Conservation (phyloP, 1,284 basidiomycete species). For the Crepidotus sp. region DNA sequence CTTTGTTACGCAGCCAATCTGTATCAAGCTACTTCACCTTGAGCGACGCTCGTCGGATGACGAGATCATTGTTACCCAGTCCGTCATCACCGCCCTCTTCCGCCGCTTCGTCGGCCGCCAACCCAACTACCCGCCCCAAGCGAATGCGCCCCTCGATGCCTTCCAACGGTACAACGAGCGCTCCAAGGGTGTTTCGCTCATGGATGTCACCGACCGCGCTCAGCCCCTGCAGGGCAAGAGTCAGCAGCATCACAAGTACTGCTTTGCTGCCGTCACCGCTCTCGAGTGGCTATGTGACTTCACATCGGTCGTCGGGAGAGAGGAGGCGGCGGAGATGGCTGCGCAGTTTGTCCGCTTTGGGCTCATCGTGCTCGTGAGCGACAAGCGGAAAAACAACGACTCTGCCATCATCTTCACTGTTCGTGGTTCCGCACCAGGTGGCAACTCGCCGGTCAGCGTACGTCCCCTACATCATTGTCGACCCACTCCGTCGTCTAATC, state of each 20-base stretch:
- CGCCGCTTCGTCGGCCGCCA: constrained; percentile 85
- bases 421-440: constrained; percentile 66
- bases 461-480: constrained; percentile 25
- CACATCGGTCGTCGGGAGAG: constrained; percentile 90
- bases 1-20: constrained; percentile 91
- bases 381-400: constrained; percentile 83
- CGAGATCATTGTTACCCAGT: constrained; percentile 93
- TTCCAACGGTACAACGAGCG: constrained; percentile 74
- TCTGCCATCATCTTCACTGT: constrained; percentile 86
- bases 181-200: constrained; percentile 66
- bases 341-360: constrained; percentile 97
- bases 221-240: constrained; percentile 43
- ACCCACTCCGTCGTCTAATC: constrained; percentile 16
- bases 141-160: constrained; percentile 46
- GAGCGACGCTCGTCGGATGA: constrained; percentile 90
- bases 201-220: constrained; percentile 57
- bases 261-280: constrained; percentile 80
- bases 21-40: constrained; percentile 95
- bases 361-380: constrained; percentile 79
- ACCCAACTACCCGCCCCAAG: constrained; percentile 63
- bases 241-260: constrained; percentile 55
- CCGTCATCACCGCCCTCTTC: constrained; percentile 92
- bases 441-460: constrained; percentile 66
- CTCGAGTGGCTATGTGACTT: constrained; percentile 98
- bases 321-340: constrained; percentile 95